Percentiles rank a stretch among this genome's conserved stretches.
phyloP scores from a whole-genome alignment of 2,329 filamentous ascomycete species.

The Talaromyces sp. region DNA sequence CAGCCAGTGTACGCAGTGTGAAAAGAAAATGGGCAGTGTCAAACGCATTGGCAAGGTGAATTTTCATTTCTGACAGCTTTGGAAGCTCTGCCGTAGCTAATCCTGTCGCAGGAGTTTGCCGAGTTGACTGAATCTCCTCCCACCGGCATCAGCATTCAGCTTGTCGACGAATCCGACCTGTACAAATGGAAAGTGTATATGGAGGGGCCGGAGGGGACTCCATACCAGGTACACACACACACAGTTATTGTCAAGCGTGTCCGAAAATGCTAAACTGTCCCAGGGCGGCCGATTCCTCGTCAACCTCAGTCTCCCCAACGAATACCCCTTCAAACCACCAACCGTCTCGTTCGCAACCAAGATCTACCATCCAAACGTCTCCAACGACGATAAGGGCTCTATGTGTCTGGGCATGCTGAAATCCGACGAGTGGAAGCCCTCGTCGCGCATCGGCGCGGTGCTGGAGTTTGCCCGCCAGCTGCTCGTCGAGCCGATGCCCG shows the following conservation, averaged over 20 bases:
- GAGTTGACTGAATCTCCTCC: slow-evolving; percentile 55
- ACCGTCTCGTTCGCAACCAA: slow-evolving; percentile 75
- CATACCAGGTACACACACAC: slow-evolving; percentile 55
- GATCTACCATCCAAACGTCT: slow-evolving; percentile 94
- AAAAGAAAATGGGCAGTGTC: slow-evolving; percentile 34
- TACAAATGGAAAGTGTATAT: slow-evolving; percentile 64
- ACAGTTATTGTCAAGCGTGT: neutral
- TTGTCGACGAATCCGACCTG: slow-evolving; percentile 60
- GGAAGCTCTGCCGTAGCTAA: neutral
- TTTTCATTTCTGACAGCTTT: neutral
- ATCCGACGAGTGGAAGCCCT: slow-evolving; percentile 86
- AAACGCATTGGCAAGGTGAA: slow-evolving; percentile 45
- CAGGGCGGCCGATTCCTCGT: slow-evolving; percentile 71
- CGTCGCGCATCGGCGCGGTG: slow-evolving; percentile 68
- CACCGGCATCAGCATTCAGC: slow-evolving; percentile 51
- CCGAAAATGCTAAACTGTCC: neutral
- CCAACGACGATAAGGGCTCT: slow-evolving; percentile 76
- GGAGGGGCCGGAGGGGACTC: slow-evolving; percentile 60
- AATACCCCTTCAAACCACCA: slow-evolving; percentile 89
- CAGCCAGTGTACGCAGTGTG: neutral
- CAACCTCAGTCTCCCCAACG: slow-evolving; percentile 64
- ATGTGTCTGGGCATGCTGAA: slow-evolving; percentile 85
- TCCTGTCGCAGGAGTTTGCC: slow-evolving; percentile 50
- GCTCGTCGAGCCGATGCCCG: slow-evolving; percentile 74
- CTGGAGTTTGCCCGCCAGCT: slow-evolving; percentile 71